Percentiles rank a stretch among this genome's conserved stretches.
These are phyloP conservation scores for Vigna trinervia DNA, from an alignment of 306 rosid species.

Conservation along the genomic window DNA sequence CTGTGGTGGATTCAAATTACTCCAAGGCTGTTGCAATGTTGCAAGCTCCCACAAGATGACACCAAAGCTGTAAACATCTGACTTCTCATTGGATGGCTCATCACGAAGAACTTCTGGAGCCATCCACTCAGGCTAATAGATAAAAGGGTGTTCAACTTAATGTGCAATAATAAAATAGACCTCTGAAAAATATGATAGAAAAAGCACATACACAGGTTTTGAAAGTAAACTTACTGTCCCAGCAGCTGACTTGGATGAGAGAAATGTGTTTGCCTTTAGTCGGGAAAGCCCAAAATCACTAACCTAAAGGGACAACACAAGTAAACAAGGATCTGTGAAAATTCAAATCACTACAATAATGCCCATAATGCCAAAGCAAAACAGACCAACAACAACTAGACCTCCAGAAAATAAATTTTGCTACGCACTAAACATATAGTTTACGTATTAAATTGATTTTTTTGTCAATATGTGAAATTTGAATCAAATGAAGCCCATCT, in stretches of 20 bases:
- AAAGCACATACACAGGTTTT: not conserved
- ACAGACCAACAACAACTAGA: not conserved
- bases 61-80: conserved; percentile 73
- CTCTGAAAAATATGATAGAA: not conserved
- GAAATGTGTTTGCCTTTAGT: conserved; percentile 81
- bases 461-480: conserved; percentile 20
- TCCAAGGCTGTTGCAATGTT: conserved; percentile 85
- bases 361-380: not conserved
- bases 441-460: not conserved
- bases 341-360: conserved; percentile 4
- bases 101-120: conserved; percentile 30
- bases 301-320: conserved; percentile 56
- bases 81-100: conserved; percentile 21
- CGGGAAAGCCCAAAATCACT: conserved; percentile 94
- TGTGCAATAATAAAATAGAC: not conserved
- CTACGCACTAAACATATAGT: not conserved
- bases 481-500: not conserved
- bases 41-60: conserved; percentile 88
- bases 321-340: not conserved
- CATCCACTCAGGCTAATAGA: conserved; percentile 36
- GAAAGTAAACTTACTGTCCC: conserved; percentile 76
- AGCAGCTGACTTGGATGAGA: conserved; percentile 93
- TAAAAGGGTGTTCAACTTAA: conserved; percentile 13
- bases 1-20: conserved; percentile 83
- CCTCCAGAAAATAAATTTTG: conserved; percentile 8